These are phyloP conservation scores for Saccharomycopsis malanga DNA, from an alignment of 805 yeast species.

Conservation along the genomic window DNA sequence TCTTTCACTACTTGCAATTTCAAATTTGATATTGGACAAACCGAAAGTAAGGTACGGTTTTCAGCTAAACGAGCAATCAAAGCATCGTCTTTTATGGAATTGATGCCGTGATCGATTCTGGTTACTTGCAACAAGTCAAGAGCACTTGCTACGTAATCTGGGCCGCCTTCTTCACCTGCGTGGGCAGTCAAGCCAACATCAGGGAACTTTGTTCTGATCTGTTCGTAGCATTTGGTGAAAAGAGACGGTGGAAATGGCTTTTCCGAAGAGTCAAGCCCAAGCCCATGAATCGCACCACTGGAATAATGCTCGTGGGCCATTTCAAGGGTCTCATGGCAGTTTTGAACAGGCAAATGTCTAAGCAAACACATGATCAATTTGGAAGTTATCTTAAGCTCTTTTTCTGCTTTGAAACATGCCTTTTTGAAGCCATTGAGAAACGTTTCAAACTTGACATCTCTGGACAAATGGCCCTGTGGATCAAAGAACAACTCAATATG, in stretches of 20 bases:
- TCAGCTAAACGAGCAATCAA: constrained; percentile 52
- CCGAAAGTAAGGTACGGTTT: constrained; percentile 50
- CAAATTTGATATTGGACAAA: constrained; percentile 75
- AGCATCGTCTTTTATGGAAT: constrained; percentile 47
- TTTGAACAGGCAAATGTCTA: constrained; percentile 61
- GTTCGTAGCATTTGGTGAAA: constrained; percentile 55
- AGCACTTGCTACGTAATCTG: constrained; percentile 54
- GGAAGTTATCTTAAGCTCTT: constrained; percentile 54
- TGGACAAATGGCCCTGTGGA: constrained; percentile 75
- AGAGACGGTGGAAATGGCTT: constrained; percentile 69
- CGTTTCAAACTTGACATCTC: constrained; percentile 52
- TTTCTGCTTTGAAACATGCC: constrained; percentile 58
- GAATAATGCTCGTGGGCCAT: constrained; percentile 45
- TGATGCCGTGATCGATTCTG: constrained; percentile 78
- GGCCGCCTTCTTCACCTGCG: constrained; percentile 86
- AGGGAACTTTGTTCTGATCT: constrained; percentile 42
- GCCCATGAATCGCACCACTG: constrained; percentile 58
- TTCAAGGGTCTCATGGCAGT: constrained; percentile 52
- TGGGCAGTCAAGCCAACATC: constrained; percentile 68
- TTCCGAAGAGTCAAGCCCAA: constrained; percentile 81
- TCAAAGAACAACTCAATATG: constrained; percentile 80
- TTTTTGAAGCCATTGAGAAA: constrained; percentile 61
- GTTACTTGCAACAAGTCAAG: constrained; percentile 53
- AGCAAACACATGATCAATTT: constrained; percentile 76
- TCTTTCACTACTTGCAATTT: constrained; percentile 67